Conservation (phyloP, 2,329 filamentous ascomycete genomes). For the Trichoderma sp. region DNA sequence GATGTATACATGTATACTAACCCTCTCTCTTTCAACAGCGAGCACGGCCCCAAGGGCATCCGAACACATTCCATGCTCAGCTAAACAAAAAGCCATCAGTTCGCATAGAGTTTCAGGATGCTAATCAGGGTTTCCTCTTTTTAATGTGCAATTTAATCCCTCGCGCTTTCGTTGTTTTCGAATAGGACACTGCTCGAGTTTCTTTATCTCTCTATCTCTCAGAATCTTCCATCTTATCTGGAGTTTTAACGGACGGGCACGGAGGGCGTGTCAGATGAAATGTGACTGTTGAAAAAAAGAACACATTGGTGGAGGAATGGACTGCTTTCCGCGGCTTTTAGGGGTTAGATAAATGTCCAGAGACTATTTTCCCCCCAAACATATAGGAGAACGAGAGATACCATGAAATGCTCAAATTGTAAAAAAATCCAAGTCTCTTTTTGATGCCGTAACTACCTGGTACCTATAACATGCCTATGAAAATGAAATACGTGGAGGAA, state of each 20-base stretch:
- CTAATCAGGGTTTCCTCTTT: background rate
- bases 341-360: background rate
- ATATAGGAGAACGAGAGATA: slow-evolving; percentile 4
- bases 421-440: background rate
- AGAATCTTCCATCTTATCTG: slow-evolving; percentile 9
- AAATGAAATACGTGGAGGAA: background rate
- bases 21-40: slow-evolving; percentile 35
- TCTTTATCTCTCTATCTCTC: background rate
- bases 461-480: background rate
- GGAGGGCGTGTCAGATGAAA: slow-evolving; percentile 4
- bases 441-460: background rate
- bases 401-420: background rate
- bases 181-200: background rate
- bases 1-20: background rate
- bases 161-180: background rate
- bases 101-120: background rate
- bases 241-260: slow-evolving; percentile 17
- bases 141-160: background rate
- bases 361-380: background rate
- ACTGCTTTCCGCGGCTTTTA: background rate
- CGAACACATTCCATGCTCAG: slow-evolving; percentile 53
- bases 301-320: background rate
- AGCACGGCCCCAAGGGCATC: slow-evolving; percentile 53
- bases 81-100: slow-evolving; percentile 24
- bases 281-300: background rate